These are phyloP conservation scores for Apiospora arundinis DNA, from an alignment of 2,329 filamentous ascomycete species.

Conservation along the genomic window DNA sequence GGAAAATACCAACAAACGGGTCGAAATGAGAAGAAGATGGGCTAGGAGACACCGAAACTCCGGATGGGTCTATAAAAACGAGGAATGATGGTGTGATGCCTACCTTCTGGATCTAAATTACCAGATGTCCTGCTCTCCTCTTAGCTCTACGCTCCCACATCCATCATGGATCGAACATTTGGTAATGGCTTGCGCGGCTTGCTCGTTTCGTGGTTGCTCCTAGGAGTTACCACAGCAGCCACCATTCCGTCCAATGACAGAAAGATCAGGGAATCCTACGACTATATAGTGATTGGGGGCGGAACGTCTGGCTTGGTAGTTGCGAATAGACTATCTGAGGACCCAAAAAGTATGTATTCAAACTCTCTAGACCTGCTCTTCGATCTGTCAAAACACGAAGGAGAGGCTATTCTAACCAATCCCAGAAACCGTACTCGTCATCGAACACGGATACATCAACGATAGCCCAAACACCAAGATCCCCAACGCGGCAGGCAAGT, in stretches of 20 bases:
- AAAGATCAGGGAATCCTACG: slow-evolving; percentile 16
- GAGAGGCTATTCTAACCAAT: not conserved
- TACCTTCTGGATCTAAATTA: not conserved
- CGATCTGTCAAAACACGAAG: too few relatives aligned
- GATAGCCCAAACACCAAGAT: slow-evolving; percentile 17
- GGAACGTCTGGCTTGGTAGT: slow-evolving; percentile 27
- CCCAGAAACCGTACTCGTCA: slow-evolving; percentile 23
- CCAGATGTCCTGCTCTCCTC: not conserved
- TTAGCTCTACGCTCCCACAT: too few relatives aligned
- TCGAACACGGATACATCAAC: slow-evolving; percentile 25
- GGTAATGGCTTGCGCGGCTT: not conserved
- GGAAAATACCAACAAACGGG: not conserved
- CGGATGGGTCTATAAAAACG: not conserved
- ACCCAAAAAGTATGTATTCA: slow-evolving; percentile 20
- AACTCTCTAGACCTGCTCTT: not conserved
- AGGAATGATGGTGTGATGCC: too few relatives aligned
- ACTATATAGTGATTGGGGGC: slow-evolving; percentile 28
- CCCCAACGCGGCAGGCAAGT: slow-evolving; percentile 21
- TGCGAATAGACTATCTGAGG: slow-evolving; percentile 28
- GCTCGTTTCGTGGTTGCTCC: not conserved
- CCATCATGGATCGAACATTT: not conserved
- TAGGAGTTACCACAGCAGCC: not conserved
- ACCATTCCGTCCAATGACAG: not conserved
- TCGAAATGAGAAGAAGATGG: not conserved
- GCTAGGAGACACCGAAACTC: too few relatives aligned